These are phyloP conservation scores for Aspergillus carbonarius DNA, from an alignment of 2,329 filamentous ascomycete species.

Conservation along the genomic window DNA sequence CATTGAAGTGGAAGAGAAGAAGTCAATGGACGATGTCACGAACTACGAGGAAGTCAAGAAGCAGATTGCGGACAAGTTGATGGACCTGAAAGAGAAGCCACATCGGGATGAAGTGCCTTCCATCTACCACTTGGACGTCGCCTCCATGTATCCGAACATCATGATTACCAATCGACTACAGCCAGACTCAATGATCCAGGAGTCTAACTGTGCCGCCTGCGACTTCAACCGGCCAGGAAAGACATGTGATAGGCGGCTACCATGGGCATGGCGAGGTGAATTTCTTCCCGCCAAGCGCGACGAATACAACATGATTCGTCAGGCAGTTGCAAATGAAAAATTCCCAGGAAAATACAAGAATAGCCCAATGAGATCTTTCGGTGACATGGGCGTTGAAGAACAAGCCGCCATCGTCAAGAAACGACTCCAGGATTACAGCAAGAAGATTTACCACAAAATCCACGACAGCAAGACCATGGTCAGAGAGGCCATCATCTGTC, in stretches of 20 bases:
- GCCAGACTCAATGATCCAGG: slow-evolving; percentile 97
- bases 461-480: slow-evolving; percentile 91
- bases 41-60: slow-evolving; percentile 83
- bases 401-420: slow-evolving; percentile 80
- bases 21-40: slow-evolving; percentile 72
- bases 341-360: slow-evolving; percentile 80
- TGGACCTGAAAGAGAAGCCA: slow-evolving; percentile 74
- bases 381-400: slow-evolving; percentile 78
- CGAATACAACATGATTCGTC: slow-evolving; percentile 98
- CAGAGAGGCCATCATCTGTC: slow-evolving; percentile 95
- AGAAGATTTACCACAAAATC: slow-evolving; percentile 99
- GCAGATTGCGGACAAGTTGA: slow-evolving; percentile 72
- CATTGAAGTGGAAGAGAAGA: slow-evolving; percentile 79
- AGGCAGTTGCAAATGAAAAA: slow-evolving; percentile 84
- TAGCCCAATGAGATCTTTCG: slow-evolving; percentile 69
- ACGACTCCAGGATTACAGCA: slow-evolving; percentile 85
- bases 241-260: slow-evolving; percentile 89
- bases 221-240: slow-evolving; percentile 98
- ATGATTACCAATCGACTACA: slow-evolving; percentile 99
- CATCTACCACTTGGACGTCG: slow-evolving; percentile 97
- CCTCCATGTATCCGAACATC: slow-evolving; percentile 99
- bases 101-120: slow-evolving; percentile 81
- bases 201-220: slow-evolving; percentile 93
- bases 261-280: slow-evolving; percentile 98
- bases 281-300: slow-evolving; percentile 94